These are phyloP conservation scores for Kazachstania sp. DNA, from an alignment of 1,139 yeast species.

Conservation along the genomic window DNA sequence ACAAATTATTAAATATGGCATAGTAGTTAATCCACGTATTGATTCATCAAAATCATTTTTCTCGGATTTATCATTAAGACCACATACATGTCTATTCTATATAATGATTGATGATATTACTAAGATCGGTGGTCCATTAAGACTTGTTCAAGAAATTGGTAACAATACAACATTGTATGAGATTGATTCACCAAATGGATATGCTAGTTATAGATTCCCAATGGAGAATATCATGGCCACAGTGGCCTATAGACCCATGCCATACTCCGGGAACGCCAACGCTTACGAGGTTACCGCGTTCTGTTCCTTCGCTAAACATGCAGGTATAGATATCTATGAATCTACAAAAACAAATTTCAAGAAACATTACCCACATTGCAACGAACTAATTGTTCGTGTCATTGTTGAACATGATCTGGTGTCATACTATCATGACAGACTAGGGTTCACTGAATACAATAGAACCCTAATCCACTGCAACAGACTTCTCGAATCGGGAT, in stretches of 20 bases:
- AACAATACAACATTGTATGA: background rate
- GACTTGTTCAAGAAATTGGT: background rate
- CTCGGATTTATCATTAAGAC: slow-evolving; percentile 29
- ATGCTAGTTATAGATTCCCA: slow-evolving; percentile 2
- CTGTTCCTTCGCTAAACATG: slow-evolving; percentile 41
- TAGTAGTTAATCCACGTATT: slow-evolving; percentile 40
- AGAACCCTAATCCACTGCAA: slow-evolving; percentile 23
- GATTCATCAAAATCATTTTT: slow-evolving; percentile 28
- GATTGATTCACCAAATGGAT: background rate
- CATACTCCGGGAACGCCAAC: slow-evolving; percentile 3
- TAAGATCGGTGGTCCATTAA: background rate
- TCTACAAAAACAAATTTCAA: slow-evolving; percentile 8
- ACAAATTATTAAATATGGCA: slow-evolving; percentile 37
- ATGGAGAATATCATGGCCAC: slow-evolving; percentile 35
- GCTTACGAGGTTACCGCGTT: slow-evolving; percentile 42
- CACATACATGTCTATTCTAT: slow-evolving; percentile 13
- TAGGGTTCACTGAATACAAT: slow-evolving; percentile 34
- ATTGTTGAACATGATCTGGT: slow-evolving; percentile 45
- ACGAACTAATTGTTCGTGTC: slow-evolving; percentile 35
- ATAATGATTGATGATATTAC: slow-evolving; percentile 7
- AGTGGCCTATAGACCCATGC: slow-evolving; percentile 34
- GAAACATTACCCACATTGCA: background rate
- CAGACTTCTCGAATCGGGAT: slow-evolving; percentile 19
- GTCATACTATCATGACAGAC: slow-evolving; percentile 37
- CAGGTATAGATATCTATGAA: slow-evolving; percentile 37